Evolutionary conservation across 2,329 filamentous ascomycete genomes (phyloP), one percentile per base, ranked within the genome.

Genomic region (Xylariaceae sp.): DNA sequence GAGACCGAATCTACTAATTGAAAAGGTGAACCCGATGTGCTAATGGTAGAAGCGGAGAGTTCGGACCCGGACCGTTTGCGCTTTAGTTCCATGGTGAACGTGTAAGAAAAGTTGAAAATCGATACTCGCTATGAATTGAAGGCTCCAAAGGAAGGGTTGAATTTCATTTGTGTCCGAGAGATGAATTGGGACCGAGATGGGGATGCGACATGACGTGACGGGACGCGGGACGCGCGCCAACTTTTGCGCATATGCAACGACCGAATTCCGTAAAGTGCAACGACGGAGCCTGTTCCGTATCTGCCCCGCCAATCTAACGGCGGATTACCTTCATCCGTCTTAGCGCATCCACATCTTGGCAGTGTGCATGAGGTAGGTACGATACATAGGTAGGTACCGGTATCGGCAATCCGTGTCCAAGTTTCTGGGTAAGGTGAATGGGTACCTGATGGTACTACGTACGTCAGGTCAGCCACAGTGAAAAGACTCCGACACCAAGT

Each of bases 51-150:
- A 8, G 80, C 78, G 42, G 76, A 80, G 60, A 85, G 74, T 69
- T 85, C 82, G 18, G 82, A 82, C 57, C 80, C 77, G 66, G 84
- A 87, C 49, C 83, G 80, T 76, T 87, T 88, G 73, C 85, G 83
- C 71, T 87, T 88, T 69, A 85, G 74, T 30, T 78, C 71, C 81
- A 83, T 84, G 54, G 55, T 66, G 64, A 60, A 35, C 37, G 8
- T 15, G 49, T 50, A 15, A 5, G 18, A 50, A 4, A 35, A 1
- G 42, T 42, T 55, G 18, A 34, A 17, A n/a, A 39, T 37, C 15
- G 49, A 48, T 49, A 49, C 47, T 8, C 2, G 23, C 11, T 7
- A 15, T 15, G 11, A 51, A 34, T 7, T 37, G 18, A 17, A 30
- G 48, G 10, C 35, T 7, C 6, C 13, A 53, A 13, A 35, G 34